Conservation (phyloP, 192 early-diverging fungal species). For the Backusella mclennaniae region DNA sequence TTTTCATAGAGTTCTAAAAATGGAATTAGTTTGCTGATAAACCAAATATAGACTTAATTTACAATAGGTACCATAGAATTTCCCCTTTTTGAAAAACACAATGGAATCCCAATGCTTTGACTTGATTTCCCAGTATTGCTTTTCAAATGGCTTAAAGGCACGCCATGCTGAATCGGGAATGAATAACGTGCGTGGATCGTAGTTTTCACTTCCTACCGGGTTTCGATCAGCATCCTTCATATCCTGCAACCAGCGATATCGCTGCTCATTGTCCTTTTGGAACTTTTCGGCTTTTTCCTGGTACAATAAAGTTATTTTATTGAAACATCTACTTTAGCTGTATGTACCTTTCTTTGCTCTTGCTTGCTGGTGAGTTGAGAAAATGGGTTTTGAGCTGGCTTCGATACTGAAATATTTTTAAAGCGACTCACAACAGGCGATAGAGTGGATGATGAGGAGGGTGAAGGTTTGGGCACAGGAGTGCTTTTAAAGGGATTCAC, state of each 20-base stretch:
- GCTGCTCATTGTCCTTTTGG: constrained; percentile 80
- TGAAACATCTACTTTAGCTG: background rate
- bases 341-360: background rate
- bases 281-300: constrained; percentile 64
- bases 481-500: too few relatives aligned
- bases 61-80: constrained; percentile 62
- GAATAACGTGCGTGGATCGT: constrained; percentile 89
- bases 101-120: constrained; percentile 85
- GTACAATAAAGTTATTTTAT: constrained; percentile 12
- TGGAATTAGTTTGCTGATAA: too few relatives aligned
- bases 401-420: background rate
- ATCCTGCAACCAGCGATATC: constrained; percentile 87
- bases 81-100: constrained; percentile 99
- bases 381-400: background rate
- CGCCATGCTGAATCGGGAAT: constrained; percentile 81
- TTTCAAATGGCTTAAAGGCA: constrained; percentile 92
- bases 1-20: constrained; percentile 91
- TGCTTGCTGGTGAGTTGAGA: background rate
- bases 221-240: constrained; percentile 76
- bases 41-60: too few relatives aligned
- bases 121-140: constrained; percentile 99
- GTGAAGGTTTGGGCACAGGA: too few relatives aligned
- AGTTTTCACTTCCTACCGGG: constrained; percentile 66
- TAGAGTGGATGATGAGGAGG: background rate
- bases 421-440: background rate